Conservation (phyloP, 2,329 filamentous ascomycete species). For the Trichoderma simmonsii region DNA sequence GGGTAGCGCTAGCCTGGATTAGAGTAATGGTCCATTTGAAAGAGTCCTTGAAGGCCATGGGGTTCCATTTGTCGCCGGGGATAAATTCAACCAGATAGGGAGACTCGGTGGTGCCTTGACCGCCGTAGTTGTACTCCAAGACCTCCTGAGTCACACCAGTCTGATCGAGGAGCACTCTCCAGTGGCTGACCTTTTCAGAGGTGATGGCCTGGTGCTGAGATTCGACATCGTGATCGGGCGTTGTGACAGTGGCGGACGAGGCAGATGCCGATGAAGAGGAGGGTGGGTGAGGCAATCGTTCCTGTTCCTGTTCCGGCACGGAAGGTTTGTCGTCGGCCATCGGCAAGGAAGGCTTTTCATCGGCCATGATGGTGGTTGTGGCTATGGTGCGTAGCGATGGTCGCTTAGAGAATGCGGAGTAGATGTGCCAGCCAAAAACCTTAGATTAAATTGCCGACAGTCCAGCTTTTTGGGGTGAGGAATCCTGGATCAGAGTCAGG, state of each 20-base stretch:
- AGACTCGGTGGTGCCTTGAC: constrained; percentile 62
- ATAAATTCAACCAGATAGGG: constrained; percentile 69
- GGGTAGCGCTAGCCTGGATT: constrained; percentile 61
- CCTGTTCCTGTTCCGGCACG: not conserved
- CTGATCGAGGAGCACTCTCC: constrained; percentile 55
- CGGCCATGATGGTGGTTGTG: constrained; percentile 4
- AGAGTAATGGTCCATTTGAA: constrained; percentile 66
- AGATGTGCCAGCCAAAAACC: not conserved
- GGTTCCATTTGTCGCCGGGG: constrained; percentile 63
- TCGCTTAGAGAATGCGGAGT: not conserved
- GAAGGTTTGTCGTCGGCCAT: constrained; percentile 12
- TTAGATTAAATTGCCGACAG: not conserved
- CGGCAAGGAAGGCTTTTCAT: constrained; percentile 3
- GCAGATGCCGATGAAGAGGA: constrained; percentile 23
- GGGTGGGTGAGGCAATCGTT: not conserved
- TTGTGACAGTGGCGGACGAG: constrained; percentile 28
- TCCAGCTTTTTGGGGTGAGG: not conserved
- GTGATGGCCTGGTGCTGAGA: constrained; percentile 32
- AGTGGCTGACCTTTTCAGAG: constrained; percentile 40
- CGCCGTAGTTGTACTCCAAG: constrained; percentile 53
- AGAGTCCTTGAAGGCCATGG: constrained; percentile 52
- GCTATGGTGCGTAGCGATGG: not conserved
- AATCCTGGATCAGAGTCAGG: constrained; percentile 2
- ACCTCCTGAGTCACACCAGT: constrained; percentile 56
- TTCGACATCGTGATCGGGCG: constrained; percentile 42